Base-by-base conservation (phyloP, 805 yeast genomes). In the Yamadazyma nakazawae region DNA sequence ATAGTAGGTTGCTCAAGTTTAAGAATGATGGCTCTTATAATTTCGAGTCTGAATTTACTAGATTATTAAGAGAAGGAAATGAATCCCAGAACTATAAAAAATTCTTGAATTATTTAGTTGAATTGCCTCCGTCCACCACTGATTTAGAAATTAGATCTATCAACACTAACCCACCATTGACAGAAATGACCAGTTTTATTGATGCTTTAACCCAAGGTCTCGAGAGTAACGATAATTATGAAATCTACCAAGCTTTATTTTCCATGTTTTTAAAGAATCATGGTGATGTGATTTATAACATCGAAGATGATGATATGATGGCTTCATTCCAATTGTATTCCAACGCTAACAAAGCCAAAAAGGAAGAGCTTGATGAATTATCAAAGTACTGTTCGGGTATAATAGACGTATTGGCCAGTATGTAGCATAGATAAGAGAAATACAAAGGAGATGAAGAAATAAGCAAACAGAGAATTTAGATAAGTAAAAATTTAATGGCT, bases 91-190 rank as follows among this genome's bases (percentile, higher is more conserved):
- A 82, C 46, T 83, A 67, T 55, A 48, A 62, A 1, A 67, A 58
- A 13, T 84, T 92, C 59, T 70, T 89, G 48, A 58, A 62, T 1
- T 78, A 71, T 56, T 61, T 94, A 28, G 70, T 81, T 9, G 59
- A 61, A 2, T 75, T 88, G 32, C 75, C 96, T 0, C 96, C 97
- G 4, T 75, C 96, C 1, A 66, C 78, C 2, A 75, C 89, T 21
- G 98, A 94, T 62, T 64, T 94, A 48, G 99, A 94, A 64, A 81
- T 94, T 48, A 81, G 95, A 57, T 85, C 97, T 2, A 64, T 94
- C 52, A 78, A 81, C 54, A 62, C 84, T 1, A 68, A 75, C 42
- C 81, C 84, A 17, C 95, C 96, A 13, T 78, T 79, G 56, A 55
- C 58, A 10, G 97, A 92, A 67, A 62, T 90, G 55, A 60, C 76